phyloP scores from a whole-genome alignment of 306 rosid genomes.

The Erythrophleum fordii region DNA sequence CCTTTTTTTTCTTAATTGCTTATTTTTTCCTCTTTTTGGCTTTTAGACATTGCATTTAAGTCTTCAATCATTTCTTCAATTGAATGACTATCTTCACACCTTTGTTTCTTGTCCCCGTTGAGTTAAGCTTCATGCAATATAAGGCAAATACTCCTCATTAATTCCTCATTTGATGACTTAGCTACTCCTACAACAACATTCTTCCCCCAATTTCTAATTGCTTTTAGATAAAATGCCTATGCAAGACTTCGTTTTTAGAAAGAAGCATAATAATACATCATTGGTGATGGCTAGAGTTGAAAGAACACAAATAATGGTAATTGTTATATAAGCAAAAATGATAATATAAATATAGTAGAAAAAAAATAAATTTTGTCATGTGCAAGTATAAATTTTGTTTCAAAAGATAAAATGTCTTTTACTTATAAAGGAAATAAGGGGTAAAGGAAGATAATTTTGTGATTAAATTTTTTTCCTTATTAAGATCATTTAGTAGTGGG shows the following conservation, averaged over 20 bases:
- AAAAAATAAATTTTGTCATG: constrained; percentile 16
- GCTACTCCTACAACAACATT: no score
- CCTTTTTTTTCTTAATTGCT: no score
- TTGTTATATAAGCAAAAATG: not conserved
- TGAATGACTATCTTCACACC: no score
- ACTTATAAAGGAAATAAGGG: not conserved
- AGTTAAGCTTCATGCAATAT: no score
- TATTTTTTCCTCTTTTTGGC: no score
- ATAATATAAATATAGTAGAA: not conserved
- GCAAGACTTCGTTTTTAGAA: not conserved
- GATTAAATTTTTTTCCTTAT: not conserved
- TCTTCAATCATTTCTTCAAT: no score
- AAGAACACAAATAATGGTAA: no score
- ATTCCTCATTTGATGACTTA: no score
- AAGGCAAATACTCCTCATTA: no score
- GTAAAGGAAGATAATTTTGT: not conserved
- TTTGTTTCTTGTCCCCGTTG: no score
- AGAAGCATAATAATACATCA: not conserved
- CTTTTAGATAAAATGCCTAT: not conserved
- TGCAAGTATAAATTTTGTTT: constrained; percentile 5
- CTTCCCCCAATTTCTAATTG: no score
- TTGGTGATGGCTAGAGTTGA: not conserved
- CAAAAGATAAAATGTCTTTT: constrained; percentile 5
- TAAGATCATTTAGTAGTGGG: constrained; percentile 12
- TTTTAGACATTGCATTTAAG: no score